These are phyloP conservation scores for Raffaelea albimanens DNA, from an alignment of 2,329 filamentous ascomycete species.

Conservation along the genomic window DNA sequence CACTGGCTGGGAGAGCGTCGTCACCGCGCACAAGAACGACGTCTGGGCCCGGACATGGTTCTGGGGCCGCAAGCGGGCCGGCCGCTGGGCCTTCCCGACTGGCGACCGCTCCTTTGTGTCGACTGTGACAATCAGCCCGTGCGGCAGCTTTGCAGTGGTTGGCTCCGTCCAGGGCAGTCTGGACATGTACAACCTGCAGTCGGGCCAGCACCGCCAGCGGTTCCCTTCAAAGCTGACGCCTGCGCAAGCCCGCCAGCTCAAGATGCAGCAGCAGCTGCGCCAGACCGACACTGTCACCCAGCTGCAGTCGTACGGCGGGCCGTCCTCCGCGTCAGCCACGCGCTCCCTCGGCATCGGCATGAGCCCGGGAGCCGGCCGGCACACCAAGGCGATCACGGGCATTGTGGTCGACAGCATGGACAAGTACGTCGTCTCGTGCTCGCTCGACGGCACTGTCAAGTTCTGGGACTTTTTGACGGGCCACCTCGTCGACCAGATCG, in stretches of 20 bases:
- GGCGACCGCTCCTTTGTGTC: slow-evolving; percentile 74
- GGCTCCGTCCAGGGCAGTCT: slow-evolving; percentile 76
- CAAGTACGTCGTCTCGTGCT: slow-evolving; percentile 74
- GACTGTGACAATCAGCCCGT: slow-evolving; percentile 80
- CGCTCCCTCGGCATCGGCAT: slow-evolving; percentile 19
- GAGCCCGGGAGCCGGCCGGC: slow-evolving; percentile 54
- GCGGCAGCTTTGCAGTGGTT: slow-evolving; percentile 86
- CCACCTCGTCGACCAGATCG: slow-evolving; percentile 66
- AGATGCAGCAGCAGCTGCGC: slow-evolving; percentile 53
- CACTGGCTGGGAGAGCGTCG: slow-evolving; percentile 94
- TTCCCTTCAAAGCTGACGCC: slow-evolving; percentile 76
- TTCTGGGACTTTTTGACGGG: slow-evolving; percentile 96
- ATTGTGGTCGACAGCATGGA: slow-evolving; percentile 85
- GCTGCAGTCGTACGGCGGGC: slow-evolving; percentile 33
- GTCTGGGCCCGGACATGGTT: slow-evolving; percentile 90
- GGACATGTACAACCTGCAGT: slow-evolving; percentile 96
- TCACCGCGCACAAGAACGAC: slow-evolving; percentile 85
- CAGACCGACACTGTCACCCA: slow-evolving; percentile 46
- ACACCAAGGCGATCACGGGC: slow-evolving; percentile 75
- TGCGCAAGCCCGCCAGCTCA: slow-evolving; percentile 67
- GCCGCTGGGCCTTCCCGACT: slow-evolving; percentile 86
- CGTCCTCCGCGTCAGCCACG: slow-evolving; percentile 5
- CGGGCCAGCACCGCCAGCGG: slow-evolving; percentile 75
- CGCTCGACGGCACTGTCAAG: slow-evolving; percentile 85
- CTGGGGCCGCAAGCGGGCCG: slow-evolving; percentile 89